phyloP scores from a whole-genome alignment of 495 filamentous ascomycete species.

The Sporormia fimetaria region DNA sequence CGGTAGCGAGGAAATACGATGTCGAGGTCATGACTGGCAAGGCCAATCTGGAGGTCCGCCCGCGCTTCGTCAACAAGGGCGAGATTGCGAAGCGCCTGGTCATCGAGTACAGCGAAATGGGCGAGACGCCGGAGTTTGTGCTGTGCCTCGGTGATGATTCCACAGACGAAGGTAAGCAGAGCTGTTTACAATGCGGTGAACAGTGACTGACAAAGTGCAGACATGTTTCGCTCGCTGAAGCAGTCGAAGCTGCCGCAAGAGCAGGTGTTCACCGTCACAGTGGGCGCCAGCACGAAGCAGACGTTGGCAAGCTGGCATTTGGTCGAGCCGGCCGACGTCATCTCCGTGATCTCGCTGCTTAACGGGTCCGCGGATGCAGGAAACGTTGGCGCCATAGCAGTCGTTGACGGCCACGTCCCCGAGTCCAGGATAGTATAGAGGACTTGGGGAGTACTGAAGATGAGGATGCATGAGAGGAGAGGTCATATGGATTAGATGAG shows the following conservation, averaged over 20 bases:
- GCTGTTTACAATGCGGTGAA: not conserved
- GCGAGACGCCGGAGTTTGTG: conserved; percentile 58
- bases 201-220: conserved; percentile 22
- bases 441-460: no score
- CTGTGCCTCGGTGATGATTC: conserved; percentile 90
- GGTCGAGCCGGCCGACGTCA: conserved; percentile 74
- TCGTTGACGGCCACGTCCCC: conserved; percentile 29
- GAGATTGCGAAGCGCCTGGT: conserved; percentile 77
- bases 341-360: conserved; percentile 64
- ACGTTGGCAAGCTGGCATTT: conserved; percentile 82
- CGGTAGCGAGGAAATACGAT: conserved; percentile 63
- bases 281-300: conserved; percentile 75
- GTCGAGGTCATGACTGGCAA: conserved; percentile 95
- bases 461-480: no score
- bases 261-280: conserved; percentile 74
- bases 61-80: conserved; percentile 93
- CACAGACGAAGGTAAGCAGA: conserved; percentile 78
- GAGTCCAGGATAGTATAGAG: conserved; percentile 13
- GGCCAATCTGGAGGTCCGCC: conserved; percentile 89
- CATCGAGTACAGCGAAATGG: conserved; percentile 44
- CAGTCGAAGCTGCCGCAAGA: conserved; percentile 43
- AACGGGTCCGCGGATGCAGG: conserved; percentile 40
- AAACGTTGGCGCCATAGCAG: conserved; percentile 35
- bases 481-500: no score
- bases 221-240: conserved; percentile 37